A percentile compares a stretch with the other conserved stretches of the same genome.
Evolutionary conservation across 225 moss, liverwort and hornwort species (phyloP).

Genomic region (Neckera pumila): DNA sequence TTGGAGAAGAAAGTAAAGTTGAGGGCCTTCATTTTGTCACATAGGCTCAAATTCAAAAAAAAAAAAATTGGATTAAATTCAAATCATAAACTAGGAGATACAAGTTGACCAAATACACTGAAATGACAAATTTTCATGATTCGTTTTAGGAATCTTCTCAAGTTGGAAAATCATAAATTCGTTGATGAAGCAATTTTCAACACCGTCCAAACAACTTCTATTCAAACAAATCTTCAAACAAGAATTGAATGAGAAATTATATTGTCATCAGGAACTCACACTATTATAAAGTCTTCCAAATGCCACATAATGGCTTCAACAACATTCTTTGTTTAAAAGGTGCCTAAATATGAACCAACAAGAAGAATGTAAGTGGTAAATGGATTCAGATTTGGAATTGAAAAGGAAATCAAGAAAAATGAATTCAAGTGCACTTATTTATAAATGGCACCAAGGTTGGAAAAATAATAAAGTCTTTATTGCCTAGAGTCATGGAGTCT

Average conservation of each 20-base stretch:
- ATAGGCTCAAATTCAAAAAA: too few species aligned
- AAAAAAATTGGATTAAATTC: too few species aligned
- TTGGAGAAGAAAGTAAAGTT: not conserved
- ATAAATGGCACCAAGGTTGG: too few species aligned
- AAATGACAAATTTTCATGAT: not conserved
- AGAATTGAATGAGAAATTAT: not conserved
- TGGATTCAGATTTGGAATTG: too few species aligned
- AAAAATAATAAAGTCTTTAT: too few species aligned
- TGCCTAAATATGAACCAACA: not conserved
- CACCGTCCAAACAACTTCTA: not conserved
- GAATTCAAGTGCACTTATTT: too few species aligned
- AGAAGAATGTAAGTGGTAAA: not conserved
- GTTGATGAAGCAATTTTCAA: not conserved
- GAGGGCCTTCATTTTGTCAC: not conserved
- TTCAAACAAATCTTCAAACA: not conserved
- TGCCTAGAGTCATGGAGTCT: too few species aligned
- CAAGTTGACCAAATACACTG: not conserved
- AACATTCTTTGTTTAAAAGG: not conserved
- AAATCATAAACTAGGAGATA: not conserved
- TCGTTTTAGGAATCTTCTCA: not conserved
- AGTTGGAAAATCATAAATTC: not conserved
- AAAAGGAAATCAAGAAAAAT: too few species aligned
- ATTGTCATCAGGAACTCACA: not conserved
- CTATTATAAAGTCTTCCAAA: not conserved
- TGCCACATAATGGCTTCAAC: accelerated